Evolutionary conservation across 306 rosid species (phyloP), one percentile per base, ranked within the genome.

Genomic region (Cucurbita ficifolia): DNA sequence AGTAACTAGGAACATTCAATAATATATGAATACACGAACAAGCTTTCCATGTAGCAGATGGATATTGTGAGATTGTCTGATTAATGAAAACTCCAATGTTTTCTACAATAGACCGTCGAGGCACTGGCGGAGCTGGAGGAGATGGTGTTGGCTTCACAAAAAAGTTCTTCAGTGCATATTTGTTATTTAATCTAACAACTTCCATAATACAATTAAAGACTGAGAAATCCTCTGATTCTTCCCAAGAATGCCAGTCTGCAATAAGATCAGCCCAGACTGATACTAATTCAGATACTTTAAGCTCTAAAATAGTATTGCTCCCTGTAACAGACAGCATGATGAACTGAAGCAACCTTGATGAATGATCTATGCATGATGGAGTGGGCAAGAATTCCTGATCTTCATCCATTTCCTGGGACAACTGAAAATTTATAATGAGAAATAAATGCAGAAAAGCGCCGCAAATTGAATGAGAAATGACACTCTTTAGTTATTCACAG

Each of bases 241-340:
- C 95, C 97, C 97, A 92, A 54, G 92, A 85, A 79, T 89, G 87
- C 94, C 97, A 92, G 77, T 86, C 90, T 10, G 92, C 95, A 80
- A 92, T 82, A 69, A 88, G 78, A 76, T 84, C 82, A 70, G 92
- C 88, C 97, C 97, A 92, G 78, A 85, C 87, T 76, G 86, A 77
- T 38, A 92, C 80, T 76, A 92, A 75, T 78, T 92, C 96, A 14
- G 87, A 73, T 54, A 92, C 77, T 80, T 85, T 89, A 62, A 92
- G 89, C 77, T 92, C 96, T 79, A 78, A 70, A 76, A 92, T 78
- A 76, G 73, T 68, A 72, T 86, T 75, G 79, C 79, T 73, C 79
- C 76, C 89, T 60, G 86, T 85, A 80, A 89, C 76, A 69, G 90
- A 89, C 51, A 77, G 79, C 75, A 92, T 80, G 76, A 85, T 74